Evolutionary conservation across 2,329 filamentous ascomycete species (phyloP).

Genomic region (Diatrype stigma): DNA sequence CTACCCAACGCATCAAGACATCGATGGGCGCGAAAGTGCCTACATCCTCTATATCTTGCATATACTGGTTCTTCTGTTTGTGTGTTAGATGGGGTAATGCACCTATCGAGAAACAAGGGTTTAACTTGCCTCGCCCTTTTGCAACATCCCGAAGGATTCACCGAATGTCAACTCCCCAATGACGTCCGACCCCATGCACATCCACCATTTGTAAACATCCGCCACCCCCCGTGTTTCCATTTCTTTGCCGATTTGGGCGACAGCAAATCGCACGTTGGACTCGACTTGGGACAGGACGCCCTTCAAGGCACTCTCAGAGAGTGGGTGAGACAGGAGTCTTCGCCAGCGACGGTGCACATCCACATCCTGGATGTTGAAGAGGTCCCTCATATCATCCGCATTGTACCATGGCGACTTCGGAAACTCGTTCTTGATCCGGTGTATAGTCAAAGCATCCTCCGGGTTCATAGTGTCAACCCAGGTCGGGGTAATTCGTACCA

Average conservation of each 20-base stretch:
- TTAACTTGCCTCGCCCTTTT: conserved; percentile 41
- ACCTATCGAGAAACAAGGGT: background rate
- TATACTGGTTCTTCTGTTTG: conserved; percentile 37
- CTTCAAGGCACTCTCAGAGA: conserved; percentile 34
- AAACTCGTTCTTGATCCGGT: conserved; percentile 25
- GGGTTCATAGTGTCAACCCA: conserved; percentile 23
- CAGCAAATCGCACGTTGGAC: conserved; percentile 32
- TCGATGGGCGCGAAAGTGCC: conserved; percentile 19
- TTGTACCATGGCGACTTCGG: conserved; percentile 24
- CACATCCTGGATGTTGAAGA: conserved; percentile 38
- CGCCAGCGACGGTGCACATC: conserved; percentile 36
- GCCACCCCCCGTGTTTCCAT: conserved; percentile 27
- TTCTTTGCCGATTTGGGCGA: conserved; percentile 42
- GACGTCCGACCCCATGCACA: conserved; percentile 50
- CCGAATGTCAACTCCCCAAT: conserved; percentile 52
- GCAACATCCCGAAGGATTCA: conserved; percentile 49
- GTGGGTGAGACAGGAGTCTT: conserved; percentile 36
- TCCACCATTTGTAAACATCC: conserved; percentile 52
- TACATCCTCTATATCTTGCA: conserved; percentile 31
- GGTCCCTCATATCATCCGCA: conserved; percentile 12
- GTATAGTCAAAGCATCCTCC: conserved; percentile 19
- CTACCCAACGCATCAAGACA: conserved; percentile 24
- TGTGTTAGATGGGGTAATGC: background rate
- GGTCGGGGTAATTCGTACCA: conserved; percentile 21
- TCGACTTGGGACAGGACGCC: conserved; percentile 29